Evolutionary conservation across 225 moss, liverwort and hornwort species (phyloP).

Genomic region (Sphagnum tenellum): DNA sequence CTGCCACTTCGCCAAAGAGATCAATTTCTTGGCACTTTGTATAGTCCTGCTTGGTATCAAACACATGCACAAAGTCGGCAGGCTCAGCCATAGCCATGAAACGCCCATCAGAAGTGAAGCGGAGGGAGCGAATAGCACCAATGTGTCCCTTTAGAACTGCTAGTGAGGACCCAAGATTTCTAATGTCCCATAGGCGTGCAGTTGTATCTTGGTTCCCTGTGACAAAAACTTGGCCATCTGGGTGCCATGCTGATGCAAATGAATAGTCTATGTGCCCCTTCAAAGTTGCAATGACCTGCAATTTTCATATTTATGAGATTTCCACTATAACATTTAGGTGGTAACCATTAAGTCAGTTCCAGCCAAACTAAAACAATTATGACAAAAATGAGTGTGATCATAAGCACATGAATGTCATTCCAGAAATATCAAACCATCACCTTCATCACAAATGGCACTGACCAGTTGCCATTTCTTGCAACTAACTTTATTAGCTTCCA

Average conservation of each 20-base stretch:
- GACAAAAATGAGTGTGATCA: no score
- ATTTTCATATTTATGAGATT: no score
- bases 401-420: background rate
- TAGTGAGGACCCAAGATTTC: constrained; percentile 28
- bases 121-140: constrained; percentile 48
- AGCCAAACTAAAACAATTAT: no score
- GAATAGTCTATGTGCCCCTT: constrained; percentile 52
- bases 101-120: constrained; percentile 45
- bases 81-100: constrained; percentile 69
- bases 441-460: no score
- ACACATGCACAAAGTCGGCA: constrained; percentile 56
- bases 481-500: no score
- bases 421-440: background rate
- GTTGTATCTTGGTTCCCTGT: constrained; percentile 61
- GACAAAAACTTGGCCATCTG: constrained; percentile 41
- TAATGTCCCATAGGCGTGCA: constrained; percentile 46
- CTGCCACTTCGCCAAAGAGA: constrained; percentile 59
- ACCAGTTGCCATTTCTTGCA: no score
- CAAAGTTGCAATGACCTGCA: constrained; percentile 40
- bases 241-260: constrained; percentile 63
- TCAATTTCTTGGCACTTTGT: constrained; percentile 51
- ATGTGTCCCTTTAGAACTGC: constrained; percentile 51
- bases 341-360: no score
- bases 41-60: constrained; percentile 42
- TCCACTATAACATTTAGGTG: no score